Evolutionary conservation across 352 stramenopile species (phyloP), one percentile per base, ranked within the genome.

Genomic region (Globisporangium paddicum): DNA sequence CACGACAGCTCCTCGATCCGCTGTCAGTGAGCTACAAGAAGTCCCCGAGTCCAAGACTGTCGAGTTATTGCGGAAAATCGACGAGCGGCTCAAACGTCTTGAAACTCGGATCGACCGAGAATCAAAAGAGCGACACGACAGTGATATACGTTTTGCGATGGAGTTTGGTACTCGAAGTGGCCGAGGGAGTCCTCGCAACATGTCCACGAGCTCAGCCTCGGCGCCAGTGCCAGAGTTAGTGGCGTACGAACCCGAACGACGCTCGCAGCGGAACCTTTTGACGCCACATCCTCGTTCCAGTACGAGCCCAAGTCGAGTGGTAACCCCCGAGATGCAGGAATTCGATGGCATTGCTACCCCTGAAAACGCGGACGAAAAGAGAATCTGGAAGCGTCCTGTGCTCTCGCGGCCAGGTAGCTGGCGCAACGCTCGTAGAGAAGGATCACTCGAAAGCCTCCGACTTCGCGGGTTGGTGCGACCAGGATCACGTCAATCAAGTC

Each of bases 211-310:
- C 2, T 63, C 48, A 8, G 37, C 34, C 10, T 51, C 10, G 13
- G 25, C 8, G 48, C n/a, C 9, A 9, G 34, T 14, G 53, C 35
- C 59, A 11, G 57, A 71, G 18, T 72, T 60, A 16, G 57, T 89
- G 55, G 65, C 67, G 2, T 85, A 81, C 44, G 79, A 90, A 47
- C 77, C 79, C 2, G 79, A 90, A 2, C 72, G 79, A 5, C 67
- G 87, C 41, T 88, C 79, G n/a, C 73, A 86, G 54, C 71, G 79
- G 3, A 63, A 90, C n/a, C 46, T 88, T 30, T 48, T 79, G 0
- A 58, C 14, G 66, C 68, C 45, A 11, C 63, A 65, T 10, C 32
- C 44, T 46, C 57, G 62, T 3, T 45, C 44, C 10, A 34, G 8
- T 14, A 38, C 13, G 40, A n/a, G 41, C 16, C 53, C 16, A 37